Conservation (phyloP, 345 rosid species). For the Noccaea bulbosa region DNA sequence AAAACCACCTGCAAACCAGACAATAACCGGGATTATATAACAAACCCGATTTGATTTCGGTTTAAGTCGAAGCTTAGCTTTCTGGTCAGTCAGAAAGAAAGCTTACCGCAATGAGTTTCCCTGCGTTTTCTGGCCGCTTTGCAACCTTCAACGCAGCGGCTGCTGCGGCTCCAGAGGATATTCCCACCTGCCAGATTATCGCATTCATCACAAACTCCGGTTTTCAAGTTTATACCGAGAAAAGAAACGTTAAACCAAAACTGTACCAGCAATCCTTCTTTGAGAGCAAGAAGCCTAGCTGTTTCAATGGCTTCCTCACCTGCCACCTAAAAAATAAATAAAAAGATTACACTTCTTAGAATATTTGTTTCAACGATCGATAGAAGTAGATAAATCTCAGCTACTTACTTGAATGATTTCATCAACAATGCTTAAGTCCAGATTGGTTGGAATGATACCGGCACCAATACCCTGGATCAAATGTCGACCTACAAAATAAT, state of each 20-base stretch:
- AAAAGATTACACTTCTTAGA: neutral
- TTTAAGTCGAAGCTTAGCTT: neutral
- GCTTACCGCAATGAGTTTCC: constrained; percentile 58
- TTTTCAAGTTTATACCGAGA: neutral
- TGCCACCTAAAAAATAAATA: constrained; percentile 40
- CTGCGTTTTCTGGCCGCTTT: constrained; percentile 64
- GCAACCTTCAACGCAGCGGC: constrained; percentile 63
- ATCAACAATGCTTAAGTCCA: constrained; percentile 66
- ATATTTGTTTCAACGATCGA: neutral
- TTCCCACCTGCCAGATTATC: constrained; percentile 54
- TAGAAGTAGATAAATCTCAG: neutral
- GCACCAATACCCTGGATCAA: constrained; percentile 77
- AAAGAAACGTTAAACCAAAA: neutral
- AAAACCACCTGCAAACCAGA: constrained; percentile 57
- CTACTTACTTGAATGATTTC: constrained; percentile 76
- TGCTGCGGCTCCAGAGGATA: constrained; percentile 73
- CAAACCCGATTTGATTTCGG: neutral
- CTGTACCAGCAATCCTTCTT: constrained; percentile 61
- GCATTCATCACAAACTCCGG: neutral
- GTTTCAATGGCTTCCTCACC: constrained; percentile 60
- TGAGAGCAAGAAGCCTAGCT: constrained; percentile 57
- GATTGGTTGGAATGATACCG: constrained; percentile 76
- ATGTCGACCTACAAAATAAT: constrained; percentile 50
- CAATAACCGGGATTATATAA: neutral
- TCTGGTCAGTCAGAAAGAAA: neutral